Evolutionary conservation across 805 yeast species (phyloP).

Genomic region (Naumovozyma baii): DNA sequence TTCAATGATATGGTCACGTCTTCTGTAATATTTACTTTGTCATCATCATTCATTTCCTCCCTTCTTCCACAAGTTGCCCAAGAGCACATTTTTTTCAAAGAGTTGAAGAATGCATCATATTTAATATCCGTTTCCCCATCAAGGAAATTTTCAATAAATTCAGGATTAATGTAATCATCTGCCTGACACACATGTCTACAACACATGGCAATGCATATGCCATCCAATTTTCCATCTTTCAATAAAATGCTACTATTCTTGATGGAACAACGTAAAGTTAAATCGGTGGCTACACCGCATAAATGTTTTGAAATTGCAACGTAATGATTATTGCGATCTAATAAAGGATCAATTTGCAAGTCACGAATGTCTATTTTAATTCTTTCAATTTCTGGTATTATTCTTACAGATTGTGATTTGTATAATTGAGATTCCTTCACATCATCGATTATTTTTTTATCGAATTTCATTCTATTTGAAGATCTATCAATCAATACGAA

Average conservation of each 20-base stretch:
- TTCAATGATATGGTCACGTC: slow-evolving; percentile 34
- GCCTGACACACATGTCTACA: slow-evolving; percentile 78
- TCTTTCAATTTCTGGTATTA: slow-evolving; percentile 3
- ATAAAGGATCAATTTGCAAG: slow-evolving; percentile 40
- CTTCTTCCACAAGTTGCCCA: slow-evolving; percentile 81
- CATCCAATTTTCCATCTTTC: slow-evolving; percentile 30
- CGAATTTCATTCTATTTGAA: slow-evolving; percentile 69
- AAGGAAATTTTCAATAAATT: slow-evolving; percentile 31
- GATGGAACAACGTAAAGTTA: slow-evolving; percentile 63
- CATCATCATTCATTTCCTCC: slow-evolving; percentile 33
- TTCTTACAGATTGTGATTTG: slow-evolving; percentile 4
- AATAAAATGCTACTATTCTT: slow-evolving; percentile 28
- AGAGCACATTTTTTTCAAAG: slow-evolving; percentile 57
- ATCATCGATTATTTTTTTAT: slow-evolving; percentile 42
- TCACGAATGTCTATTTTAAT: slow-evolving; percentile 73
- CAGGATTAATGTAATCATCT: slow-evolving; percentile 29
- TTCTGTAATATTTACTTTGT: slow-evolving; percentile 9
- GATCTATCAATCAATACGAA: slow-evolving; percentile 64
- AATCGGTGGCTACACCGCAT: slow-evolving; percentile 91
- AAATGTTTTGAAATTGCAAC: slow-evolving; percentile 79
- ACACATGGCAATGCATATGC: slow-evolving; percentile 81
- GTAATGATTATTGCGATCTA: slow-evolving; percentile 14
- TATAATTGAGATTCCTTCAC: slow-evolving; percentile 37
- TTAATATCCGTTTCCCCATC: slow-evolving; percentile 15
- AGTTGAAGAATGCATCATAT: slow-evolving; percentile 32